These are phyloP conservation scores for Ottelia alismoides DNA, from an alignment of 106 monocot genomes.

Conservation along the genomic window DNA sequence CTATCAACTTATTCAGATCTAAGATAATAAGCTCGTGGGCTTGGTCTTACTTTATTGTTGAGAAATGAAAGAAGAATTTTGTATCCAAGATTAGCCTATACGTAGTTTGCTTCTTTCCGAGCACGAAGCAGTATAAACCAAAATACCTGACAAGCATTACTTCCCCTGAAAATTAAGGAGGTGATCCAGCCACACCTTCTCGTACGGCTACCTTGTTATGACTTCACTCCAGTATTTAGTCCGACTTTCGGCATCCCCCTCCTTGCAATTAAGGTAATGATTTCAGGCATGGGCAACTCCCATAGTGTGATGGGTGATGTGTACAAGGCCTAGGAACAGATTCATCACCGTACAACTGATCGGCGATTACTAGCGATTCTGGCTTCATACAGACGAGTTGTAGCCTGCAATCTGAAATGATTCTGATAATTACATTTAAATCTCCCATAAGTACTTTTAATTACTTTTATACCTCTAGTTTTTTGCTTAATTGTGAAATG, in stretches of 20 bases:
- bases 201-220: constrained; percentile 7
- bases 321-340: constrained; percentile 5
- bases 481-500: too few relatives aligned
- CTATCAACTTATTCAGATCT: not conserved
- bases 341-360: constrained; percentile 2
- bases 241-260: constrained; percentile 2
- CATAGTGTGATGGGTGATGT: constrained; percentile 8
- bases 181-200: constrained; percentile 8
- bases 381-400: constrained; percentile 4
- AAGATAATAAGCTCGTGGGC: not conserved
- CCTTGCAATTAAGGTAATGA: not conserved
- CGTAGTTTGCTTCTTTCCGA: constrained; percentile 2
- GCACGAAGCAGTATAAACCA: not conserved
- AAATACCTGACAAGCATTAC: constrained; percentile 4
- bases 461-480: too few relatives aligned
- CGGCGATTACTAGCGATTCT: constrained; percentile 6
- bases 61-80: constrained; percentile 3
- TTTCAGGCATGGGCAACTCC: constrained; percentile 7
- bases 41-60: constrained; percentile 7
- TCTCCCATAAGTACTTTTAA: too few relatives aligned
- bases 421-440: too few relatives aligned
- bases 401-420: too few relatives aligned
- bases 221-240: constrained; percentile 1
- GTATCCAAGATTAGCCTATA: constrained; percentile 5
- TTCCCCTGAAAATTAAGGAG: not conserved